Conservation (phyloP, 1,139 yeast species). For the Candida glucosophila region DNA sequence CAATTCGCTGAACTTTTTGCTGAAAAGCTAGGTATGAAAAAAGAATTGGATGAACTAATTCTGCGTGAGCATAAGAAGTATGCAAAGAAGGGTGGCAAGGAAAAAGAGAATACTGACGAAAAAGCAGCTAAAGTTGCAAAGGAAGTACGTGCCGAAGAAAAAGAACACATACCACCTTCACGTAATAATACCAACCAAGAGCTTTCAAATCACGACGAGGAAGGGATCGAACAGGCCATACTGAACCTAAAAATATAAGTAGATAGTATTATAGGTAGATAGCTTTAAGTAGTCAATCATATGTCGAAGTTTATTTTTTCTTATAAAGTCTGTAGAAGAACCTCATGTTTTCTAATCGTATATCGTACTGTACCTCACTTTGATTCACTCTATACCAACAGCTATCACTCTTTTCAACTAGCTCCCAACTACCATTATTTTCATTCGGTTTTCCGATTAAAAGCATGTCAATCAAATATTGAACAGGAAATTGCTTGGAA, state of each 20-base stretch:
- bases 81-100: conserved; percentile 2
- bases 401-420: conserved; percentile 60
- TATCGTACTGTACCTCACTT: conserved; percentile 48
- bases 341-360: conserved; percentile 81
- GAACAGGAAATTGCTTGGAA: conserved; percentile 69
- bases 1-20: conserved; percentile 46
- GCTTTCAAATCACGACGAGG: too few species aligned
- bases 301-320: conserved; percentile 24
- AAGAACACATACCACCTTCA: too few species aligned
- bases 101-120: neutral
- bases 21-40: conserved; percentile 54
- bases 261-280: too few species aligned
- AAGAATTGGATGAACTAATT: conserved; percentile 35
- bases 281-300: too few species aligned
- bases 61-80: conserved; percentile 7
- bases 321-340: conserved; percentile 70
- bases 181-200: too few species aligned
- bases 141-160: conserved; percentile 3
- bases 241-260: too few species aligned
- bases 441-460: conserved; percentile 48
- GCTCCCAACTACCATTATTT: conserved; percentile 53
- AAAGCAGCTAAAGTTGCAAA: conserved; percentile 4
- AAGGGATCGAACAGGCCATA: too few species aligned
- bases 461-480: conserved; percentile 67
- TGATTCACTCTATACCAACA: conserved; percentile 69